phyloP scores from a whole-genome alignment of 257 asterid genomes.

The Solanum infundibuliforme region DNA sequence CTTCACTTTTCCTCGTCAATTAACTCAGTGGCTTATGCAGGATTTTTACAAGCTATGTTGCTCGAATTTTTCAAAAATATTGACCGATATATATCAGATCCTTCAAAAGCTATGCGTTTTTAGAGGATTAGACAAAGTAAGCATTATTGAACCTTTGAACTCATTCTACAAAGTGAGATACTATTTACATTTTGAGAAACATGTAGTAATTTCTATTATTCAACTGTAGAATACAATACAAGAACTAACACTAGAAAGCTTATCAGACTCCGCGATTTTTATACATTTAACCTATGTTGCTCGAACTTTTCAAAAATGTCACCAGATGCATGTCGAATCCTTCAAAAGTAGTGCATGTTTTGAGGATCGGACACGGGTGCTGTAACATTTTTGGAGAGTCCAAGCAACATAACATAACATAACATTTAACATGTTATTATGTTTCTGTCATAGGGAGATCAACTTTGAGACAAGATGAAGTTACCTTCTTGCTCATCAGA shows the following conservation, averaged over 20 bases:
- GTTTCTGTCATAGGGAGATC: slow-evolving; percentile 20
- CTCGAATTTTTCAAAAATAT: not conserved
- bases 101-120: not conserved
- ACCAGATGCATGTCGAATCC: not conserved
- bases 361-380: accelerated
- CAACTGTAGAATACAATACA: slow-evolving; percentile 5
- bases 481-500: slow-evolving; percentile 47
- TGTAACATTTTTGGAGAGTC: not conserved
- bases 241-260: slow-evolving; percentile 15
- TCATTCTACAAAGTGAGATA: not conserved
- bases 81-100: accelerated
- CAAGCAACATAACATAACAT: not conserved
- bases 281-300: slow-evolving; percentile 5
- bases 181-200: slow-evolving; percentile 13
- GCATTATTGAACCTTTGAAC: not conserved
- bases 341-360: not conserved
- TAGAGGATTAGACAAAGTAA: not conserved
- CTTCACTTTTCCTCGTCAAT: not conserved
- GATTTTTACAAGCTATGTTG: not conserved
- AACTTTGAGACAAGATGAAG: slow-evolving; percentile 32
- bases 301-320: not conserved
- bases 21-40: not conserved
- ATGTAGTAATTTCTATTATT: slow-evolving; percentile 16
- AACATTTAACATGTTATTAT: slow-evolving; percentile 13
- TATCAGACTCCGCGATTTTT: slow-evolving; percentile 5